These are phyloP conservation scores for Akanthomyces dipterigenus DNA, from an alignment of 2,329 filamentous ascomycete genomes.

Conservation along the genomic window DNA sequence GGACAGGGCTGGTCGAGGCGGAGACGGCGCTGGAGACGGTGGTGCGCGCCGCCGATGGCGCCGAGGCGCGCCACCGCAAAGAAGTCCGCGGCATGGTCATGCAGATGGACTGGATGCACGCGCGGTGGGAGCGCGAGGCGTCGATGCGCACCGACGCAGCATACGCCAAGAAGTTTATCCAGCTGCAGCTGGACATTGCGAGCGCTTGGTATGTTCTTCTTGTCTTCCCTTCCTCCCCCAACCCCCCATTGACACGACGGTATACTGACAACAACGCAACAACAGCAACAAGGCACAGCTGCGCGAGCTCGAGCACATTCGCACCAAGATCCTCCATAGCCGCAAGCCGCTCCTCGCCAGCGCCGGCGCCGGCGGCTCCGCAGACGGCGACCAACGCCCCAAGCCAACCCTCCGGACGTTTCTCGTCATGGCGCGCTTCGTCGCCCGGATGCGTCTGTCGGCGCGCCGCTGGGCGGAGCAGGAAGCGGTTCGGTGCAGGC, in stretches of 20 bases:
- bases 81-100: constrained; percentile 77
- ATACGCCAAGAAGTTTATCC: constrained; percentile 80
- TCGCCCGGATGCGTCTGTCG: constrained; percentile 43
- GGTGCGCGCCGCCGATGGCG: constrained; percentile 50
- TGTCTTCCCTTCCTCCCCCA: not conserved
- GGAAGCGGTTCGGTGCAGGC: constrained; percentile 41
- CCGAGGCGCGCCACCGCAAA: constrained; percentile 63
- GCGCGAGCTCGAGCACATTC: constrained; percentile 76
- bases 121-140: constrained; percentile 72
- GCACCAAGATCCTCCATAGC: constrained; percentile 33
- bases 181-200: constrained; percentile 73
- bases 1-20: constrained; percentile 24
- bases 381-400: constrained; percentile 13
- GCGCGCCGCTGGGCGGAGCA: constrained; percentile 45
- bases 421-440: constrained; percentile 43
- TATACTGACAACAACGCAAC: constrained; percentile 21
- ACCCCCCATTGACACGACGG: not conserved
- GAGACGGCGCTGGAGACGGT: constrained; percentile 52
- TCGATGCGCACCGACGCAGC: constrained; percentile 72
- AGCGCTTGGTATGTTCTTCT: constrained; percentile 72
- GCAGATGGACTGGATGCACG: constrained; percentile 87
- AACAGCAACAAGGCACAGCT: constrained; percentile 87
- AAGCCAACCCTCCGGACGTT: constrained; percentile 36
- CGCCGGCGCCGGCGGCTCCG: constrained; percentile 12
- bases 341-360: constrained; percentile 26